Conservation (phyloP, 1,284 basidiomycete genomes). For the Coniferiporia weirii region DNA sequence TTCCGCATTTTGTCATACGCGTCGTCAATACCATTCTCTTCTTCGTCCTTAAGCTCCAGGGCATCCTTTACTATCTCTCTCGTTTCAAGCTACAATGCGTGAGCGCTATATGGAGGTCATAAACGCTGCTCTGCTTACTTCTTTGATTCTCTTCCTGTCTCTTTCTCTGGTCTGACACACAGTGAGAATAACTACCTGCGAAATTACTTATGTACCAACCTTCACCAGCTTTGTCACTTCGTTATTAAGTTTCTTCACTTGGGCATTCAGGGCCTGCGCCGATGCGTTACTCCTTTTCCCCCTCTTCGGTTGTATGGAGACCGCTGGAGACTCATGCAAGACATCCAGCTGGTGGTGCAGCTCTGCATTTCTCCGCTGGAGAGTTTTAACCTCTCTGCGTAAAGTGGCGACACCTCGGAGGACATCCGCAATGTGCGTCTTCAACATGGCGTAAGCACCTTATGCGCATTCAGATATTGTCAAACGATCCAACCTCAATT, state of each 20-base stretch:
- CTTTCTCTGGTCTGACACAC: conserved; percentile 24
- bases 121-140: conserved; percentile 20
- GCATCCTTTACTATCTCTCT: conserved; percentile 36
- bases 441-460: conserved; percentile 16
- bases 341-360: conserved; percentile 26
- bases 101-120: background rate
- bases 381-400: conserved; percentile 20
- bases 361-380: conserved; percentile 25
- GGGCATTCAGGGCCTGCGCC: conserved; percentile 21
- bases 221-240: conserved; percentile 27
- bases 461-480: background rate
- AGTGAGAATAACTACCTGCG: too few relatives aligned
- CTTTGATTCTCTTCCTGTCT: conserved; percentile 28
- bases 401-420: conserved; percentile 21
- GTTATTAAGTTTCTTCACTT: conserved; percentile 25
- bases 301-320: conserved; percentile 25
- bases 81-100: conserved; percentile 29
- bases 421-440: conserved; percentile 23
- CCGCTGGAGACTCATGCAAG: conserved; percentile 25
- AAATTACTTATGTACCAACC: conserved; percentile 18
- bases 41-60: conserved; percentile 31
- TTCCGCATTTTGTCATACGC: conserved; percentile 37
- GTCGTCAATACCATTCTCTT: conserved; percentile 29
- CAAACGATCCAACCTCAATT: conserved; percentile 3
- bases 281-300: conserved; percentile 22